phyloP scores from a whole-genome alignment of 1,284 basidiomycete genomes.

The Puccinia novopanici region DNA sequence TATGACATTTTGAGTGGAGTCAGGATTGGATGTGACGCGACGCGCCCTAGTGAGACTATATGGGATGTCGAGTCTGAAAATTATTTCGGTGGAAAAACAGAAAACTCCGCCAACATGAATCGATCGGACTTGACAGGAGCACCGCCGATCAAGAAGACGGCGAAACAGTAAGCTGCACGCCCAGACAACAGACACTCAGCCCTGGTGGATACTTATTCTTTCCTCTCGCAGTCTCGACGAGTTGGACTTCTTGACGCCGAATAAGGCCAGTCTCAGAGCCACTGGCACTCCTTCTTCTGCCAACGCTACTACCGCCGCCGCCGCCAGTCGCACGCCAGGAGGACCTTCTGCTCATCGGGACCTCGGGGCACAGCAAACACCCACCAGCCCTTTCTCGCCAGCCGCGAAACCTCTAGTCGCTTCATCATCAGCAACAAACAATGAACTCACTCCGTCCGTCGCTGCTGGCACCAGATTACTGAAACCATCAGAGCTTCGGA shows the following conservation, averaged over 20 bases:
- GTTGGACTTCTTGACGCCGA: slow-evolving; percentile 22
- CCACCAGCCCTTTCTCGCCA: slow-evolving; percentile 7
- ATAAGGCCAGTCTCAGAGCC: not conserved
- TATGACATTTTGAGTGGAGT: not conserved
- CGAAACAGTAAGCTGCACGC: not conserved
- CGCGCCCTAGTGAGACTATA: not conserved
- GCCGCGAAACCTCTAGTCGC: slow-evolving; percentile 1
- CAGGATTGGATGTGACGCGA: not conserved
- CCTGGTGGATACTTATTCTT: not conserved
- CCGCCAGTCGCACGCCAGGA: too few relatives aligned
- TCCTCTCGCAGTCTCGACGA: slow-evolving; percentile 14
- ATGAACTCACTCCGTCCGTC: slow-evolving; percentile 14
- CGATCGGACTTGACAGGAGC: not conserved
- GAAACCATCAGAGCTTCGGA: slow-evolving; percentile 29
- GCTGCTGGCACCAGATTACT: not conserved
- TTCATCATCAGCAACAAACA: not conserved
- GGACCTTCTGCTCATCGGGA: slow-evolving; percentile 7
- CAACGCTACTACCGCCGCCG: not conserved
- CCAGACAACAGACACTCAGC: not conserved
- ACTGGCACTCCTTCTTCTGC: slow-evolving; percentile 1
- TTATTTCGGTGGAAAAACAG: not conserved
- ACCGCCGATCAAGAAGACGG: not conserved
- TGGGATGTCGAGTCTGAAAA: not conserved
- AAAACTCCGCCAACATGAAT: slow-evolving; percentile 1
- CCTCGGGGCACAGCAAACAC: not conserved